Percentiles rank a stretch among this genome's conserved stretches.
These are phyloP conservation scores for Mycena indigotica DNA, from an alignment of 768 basidiomycete species.

Conservation along the genomic window DNA sequence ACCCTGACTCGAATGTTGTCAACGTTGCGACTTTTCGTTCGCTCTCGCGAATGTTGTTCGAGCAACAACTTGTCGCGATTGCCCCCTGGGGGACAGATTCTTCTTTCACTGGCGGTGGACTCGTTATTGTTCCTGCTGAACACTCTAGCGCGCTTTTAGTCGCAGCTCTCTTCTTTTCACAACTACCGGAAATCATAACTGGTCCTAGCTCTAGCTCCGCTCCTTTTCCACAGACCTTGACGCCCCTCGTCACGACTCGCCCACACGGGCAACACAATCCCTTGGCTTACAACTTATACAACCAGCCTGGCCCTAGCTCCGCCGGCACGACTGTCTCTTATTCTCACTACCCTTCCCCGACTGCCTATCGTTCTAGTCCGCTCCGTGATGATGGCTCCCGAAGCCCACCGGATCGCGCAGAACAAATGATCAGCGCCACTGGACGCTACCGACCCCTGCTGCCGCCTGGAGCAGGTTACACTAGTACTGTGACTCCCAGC, in stretches of 20 bases:
- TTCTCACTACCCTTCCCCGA: background rate
- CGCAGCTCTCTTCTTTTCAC: conserved; percentile 50
- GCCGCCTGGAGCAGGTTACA: background rate
- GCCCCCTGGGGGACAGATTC: conserved; percentile 51
- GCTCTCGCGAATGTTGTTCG: conserved; percentile 53
- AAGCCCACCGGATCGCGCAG: background rate
- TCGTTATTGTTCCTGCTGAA: conserved; percentile 55
- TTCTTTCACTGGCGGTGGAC: conserved; percentile 46
- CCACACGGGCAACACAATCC: background rate
- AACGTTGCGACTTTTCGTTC: conserved; percentile 59
- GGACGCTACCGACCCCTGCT: background rate
- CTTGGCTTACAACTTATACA: background rate
- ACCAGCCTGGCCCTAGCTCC: background rate
- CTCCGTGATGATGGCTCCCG: background rate
- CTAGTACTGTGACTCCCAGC: background rate
- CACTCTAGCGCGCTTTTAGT: conserved; percentile 55
- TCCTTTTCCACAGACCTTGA: conserved; percentile 15
- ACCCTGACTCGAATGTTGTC: conserved; percentile 47
- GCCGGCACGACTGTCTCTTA: background rate
- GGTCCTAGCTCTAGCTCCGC: conserved; percentile 11
- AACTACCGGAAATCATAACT: conserved; percentile 52
- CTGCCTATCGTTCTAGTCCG: background rate
- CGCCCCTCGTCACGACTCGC: conserved; percentile 7
- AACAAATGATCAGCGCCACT: background rate
- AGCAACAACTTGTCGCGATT: conserved; percentile 55